Percentiles rank a stretch among this genome's conserved stretches.
These are phyloP conservation scores for Leishmania gerbilli DNA, from an alignment of 208 protist genomes.

Conservation along the genomic window DNA sequence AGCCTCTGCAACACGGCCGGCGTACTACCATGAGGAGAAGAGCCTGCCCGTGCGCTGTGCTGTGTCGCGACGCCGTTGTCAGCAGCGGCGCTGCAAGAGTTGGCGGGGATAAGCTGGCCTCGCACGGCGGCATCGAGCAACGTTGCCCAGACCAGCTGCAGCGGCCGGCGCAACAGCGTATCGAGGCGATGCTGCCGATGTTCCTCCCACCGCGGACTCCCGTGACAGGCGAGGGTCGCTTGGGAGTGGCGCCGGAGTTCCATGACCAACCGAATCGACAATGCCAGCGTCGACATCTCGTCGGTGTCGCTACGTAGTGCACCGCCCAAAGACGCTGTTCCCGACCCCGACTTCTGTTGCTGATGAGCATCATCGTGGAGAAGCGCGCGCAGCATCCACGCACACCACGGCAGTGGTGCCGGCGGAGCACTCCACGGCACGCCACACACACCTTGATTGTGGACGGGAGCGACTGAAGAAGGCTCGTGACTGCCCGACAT, in stretches of 20 bases:
- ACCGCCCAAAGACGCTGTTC: neutral
- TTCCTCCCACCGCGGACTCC: neutral
- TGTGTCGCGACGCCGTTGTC: neutral
- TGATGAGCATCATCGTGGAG: constrained; percentile 2
- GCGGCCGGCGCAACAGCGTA: neutral
- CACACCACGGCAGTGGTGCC: constrained; percentile 16
- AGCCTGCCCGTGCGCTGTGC: neutral
- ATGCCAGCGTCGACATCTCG: constrained; percentile 3
- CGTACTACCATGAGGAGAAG: neutral
- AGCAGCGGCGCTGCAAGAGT: too few species aligned
- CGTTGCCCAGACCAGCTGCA: constrained; percentile 19
- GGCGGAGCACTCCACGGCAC: neutral
- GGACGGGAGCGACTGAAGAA: neutral
- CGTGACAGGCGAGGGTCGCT: neutral
- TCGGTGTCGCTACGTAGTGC: neutral
- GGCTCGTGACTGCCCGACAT: neutral
- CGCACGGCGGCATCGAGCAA: constrained; percentile 16
- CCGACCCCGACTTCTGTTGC: neutral
- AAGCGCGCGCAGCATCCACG: constrained; percentile 27
- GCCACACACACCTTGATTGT: neutral
- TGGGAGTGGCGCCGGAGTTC: constrained; percentile 10
- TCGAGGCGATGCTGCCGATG: neutral
- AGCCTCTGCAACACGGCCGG: constrained; percentile 19
- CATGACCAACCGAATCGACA: constrained; percentile 5
- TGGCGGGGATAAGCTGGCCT: neutral